A percentile compares a stretch with the other conserved stretches of the same genome.
phyloP scores from a whole-genome alignment of 768 basidiomycete genomes.

The Tylopilus rubrobrunneus region DNA sequence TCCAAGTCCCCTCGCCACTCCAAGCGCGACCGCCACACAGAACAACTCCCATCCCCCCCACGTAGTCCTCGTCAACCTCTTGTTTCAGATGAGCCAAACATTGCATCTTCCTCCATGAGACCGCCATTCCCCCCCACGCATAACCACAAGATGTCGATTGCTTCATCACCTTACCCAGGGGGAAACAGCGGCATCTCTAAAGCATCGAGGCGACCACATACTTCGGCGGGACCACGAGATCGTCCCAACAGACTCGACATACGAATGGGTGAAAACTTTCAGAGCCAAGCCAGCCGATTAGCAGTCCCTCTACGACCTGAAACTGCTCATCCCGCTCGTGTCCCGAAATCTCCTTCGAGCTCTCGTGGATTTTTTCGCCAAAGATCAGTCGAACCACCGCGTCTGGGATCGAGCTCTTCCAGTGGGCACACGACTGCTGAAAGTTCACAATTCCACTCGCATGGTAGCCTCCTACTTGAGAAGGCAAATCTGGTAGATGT shows the following conservation, averaged over 20 bases:
- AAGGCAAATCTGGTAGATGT: conserved; percentile 36
- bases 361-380: conserved; percentile 19
- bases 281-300: conserved; percentile 15
- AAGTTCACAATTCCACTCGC: conserved; percentile 13
- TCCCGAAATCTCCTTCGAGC: conserved; percentile 7
- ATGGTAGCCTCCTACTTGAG: conserved; percentile 21
- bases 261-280: conserved; percentile 9
- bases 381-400: conserved; percentile 23
- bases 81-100: conserved; percentile 8
- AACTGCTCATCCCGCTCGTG: conserved; percentile 23
- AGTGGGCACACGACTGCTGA: conserved; percentile 41
- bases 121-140: conserved; percentile 15
- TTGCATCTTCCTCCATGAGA: conserved; percentile 2
- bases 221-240: conserved; percentile 70
- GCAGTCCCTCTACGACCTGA: conserved; percentile 22
- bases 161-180: conserved; percentile 29
- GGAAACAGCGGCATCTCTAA: conserved; percentile 28
- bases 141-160: conserved; percentile 26
- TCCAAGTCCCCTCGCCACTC: conserved; percentile 54
- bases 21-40: conserved; percentile 29
- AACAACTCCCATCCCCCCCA: conserved; percentile 40
- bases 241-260: conserved; percentile 33
- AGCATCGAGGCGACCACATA: conserved; percentile 57
- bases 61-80: conserved; percentile 23
- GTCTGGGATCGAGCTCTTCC: conserved; percentile 36